Base-by-base conservation (phyloP, 176 grass and related monocot genomes). In the Puccinellia tenuiflora region DNA sequence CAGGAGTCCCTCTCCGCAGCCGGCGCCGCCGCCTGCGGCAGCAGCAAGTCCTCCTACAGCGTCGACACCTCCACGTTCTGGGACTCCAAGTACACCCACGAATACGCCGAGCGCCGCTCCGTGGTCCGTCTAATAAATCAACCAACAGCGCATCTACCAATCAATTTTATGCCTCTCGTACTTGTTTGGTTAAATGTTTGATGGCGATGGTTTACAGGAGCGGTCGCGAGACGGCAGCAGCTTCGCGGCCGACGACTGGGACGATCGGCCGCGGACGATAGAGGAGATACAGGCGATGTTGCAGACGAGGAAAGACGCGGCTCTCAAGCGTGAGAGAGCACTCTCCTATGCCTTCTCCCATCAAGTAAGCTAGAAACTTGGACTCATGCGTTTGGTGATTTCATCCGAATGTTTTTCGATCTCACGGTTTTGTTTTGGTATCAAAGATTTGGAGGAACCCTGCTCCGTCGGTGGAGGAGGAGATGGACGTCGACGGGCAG, bases 211-310 rank as follows among this genome's bases (percentile, higher is more conserved):
- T 7, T 65, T 78, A 5, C 57, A 92, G 90, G 84, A 94, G 54
- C 87, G 88, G 42, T 99, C 96, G 20, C 83, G 96, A 42, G 96
- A 99, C 18, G 96, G 91, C 22, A 96, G 93, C 77, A 96, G 81
- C 86, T 89, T 92, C 51, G 89, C 93, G 13, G 91, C 89, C n/a
- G 93, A 99, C 55, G 89, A 96, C 72, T 94, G 96, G 93, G 96
- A 99, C 17, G 89, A 99, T 79, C 85, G 89, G 72, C 89, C 93
- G 33, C 78, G 85, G 62, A 99, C 93, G 7, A 92, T 96, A 20
- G 91, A 96, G 84, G 96, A 99, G 76, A 99, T 99, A 86, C 96
- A 99, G 50, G 87, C 91, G 2, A 92, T 93, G 91, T 78, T 99
- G 46, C 93, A 96, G 73, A 91, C 78, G 1, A 86, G 96, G 75